Evolutionary conservation across 176 grass and related monocot genomes (phyloP).

Genomic region (Saccharum officinarum): DNA sequence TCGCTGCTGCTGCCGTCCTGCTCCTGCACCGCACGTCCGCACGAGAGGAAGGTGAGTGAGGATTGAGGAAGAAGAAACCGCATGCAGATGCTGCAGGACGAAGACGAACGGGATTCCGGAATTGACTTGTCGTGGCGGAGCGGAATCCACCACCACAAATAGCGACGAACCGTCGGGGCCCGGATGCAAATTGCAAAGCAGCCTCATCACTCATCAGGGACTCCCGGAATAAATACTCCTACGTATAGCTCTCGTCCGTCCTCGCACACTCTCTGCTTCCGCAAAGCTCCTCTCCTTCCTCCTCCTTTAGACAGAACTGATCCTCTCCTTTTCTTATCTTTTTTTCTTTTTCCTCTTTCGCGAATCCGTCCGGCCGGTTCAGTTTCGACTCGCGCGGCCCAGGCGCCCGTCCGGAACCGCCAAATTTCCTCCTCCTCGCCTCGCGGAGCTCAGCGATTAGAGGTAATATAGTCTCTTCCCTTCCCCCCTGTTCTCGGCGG

Average conservation of each 20-base stretch:
- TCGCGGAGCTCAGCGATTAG: neutral
- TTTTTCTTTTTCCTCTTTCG: neutral
- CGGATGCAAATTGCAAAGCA: neutral
- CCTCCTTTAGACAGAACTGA: too few species aligned
- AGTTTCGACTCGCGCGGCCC: neutral
- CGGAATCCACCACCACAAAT: neutral
- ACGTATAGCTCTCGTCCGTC: too few species aligned
- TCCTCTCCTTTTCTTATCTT: neutral
- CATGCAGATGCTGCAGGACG: neutral
- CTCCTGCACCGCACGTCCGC: too few species aligned
- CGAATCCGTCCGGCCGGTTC: neutral
- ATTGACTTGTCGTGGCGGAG: neutral
- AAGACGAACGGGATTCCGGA: neutral
- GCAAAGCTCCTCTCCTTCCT: neutral
- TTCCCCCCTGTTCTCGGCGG: neutral
- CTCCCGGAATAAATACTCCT: neutral
- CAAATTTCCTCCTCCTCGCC: neutral
- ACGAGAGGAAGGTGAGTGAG: neutral
- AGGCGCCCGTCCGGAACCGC: neutral
- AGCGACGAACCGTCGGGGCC: neutral
- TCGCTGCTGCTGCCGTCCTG: too few species aligned
- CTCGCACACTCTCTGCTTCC: neutral
- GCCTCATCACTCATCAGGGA: neutral
- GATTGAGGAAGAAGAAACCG: too few species aligned
- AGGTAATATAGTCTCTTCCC: neutral